Conservation (phyloP, 768 basidiomycete species). For the Suillus sp. region DNA sequence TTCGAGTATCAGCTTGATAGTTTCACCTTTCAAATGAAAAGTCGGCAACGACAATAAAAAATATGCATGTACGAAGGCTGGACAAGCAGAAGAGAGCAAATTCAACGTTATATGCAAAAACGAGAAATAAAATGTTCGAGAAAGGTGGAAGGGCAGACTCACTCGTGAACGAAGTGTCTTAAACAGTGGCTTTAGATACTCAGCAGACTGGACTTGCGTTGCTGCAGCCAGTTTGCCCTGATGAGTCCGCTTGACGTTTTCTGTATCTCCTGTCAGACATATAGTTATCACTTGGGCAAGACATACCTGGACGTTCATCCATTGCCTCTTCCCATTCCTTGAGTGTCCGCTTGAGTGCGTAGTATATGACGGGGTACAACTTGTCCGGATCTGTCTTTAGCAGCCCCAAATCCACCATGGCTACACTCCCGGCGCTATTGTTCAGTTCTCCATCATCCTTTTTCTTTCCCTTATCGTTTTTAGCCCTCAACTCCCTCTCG, state of each 20-base stretch:
- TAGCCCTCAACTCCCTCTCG: slow-evolving; percentile 64
- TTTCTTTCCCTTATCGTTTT: slow-evolving; percentile 61
- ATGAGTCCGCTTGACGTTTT: slow-evolving; percentile 81
- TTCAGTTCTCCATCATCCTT: slow-evolving; percentile 57
- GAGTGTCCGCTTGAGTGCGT: slow-evolving; percentile 86
- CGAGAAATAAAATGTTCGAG: background rate
- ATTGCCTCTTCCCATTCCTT: slow-evolving; percentile 98
- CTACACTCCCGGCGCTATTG: slow-evolving; percentile 39
- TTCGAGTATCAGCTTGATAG: background rate
- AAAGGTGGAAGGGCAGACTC: slow-evolving; percentile 32
- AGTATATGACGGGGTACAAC: slow-evolving; percentile 95
- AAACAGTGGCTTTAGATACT: slow-evolving; percentile 97
- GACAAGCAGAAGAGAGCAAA: background rate
- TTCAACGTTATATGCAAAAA: slow-evolving; percentile 5
- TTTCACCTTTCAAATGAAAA: background rate
- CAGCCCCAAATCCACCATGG: slow-evolving; percentile 73
- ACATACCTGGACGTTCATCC: slow-evolving; percentile 87
- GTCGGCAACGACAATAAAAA: background rate
- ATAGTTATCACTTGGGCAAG: background rate
- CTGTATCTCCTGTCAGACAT: slow-evolving; percentile 39
- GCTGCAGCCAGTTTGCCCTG: slow-evolving; percentile 96
- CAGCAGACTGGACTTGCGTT: slow-evolving; percentile 92
- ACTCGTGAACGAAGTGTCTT: slow-evolving; percentile 87
- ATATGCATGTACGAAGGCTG: background rate
- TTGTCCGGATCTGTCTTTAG: slow-evolving; percentile 93